Evolutionary conservation across 2,329 filamentous ascomycete genomes (phyloP).

Genomic region (Aureobasidium sp.): DNA sequence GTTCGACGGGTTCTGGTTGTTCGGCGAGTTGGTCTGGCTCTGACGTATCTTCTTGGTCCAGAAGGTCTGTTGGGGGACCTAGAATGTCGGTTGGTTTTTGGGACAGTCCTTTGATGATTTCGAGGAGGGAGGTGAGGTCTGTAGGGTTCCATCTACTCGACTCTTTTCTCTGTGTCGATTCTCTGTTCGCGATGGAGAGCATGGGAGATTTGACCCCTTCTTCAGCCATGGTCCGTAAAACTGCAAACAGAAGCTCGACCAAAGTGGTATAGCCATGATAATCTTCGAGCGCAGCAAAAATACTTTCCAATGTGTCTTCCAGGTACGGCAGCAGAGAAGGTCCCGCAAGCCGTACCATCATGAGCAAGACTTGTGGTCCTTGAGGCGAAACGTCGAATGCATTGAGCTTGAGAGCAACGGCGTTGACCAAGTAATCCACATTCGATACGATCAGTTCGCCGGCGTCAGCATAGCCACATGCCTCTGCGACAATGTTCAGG

Average conservation of each 20-base stretch:
- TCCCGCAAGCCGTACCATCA: conserved; percentile 89
- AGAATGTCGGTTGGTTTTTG: not conserved
- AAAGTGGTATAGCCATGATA: conserved; percentile 88
- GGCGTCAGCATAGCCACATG: conserved; percentile 68
- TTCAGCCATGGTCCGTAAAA: conserved; percentile 74
- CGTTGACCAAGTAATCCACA: conserved; percentile 93
- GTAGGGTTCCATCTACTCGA: conserved; percentile 20
- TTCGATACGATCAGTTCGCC: conserved; percentile 80
- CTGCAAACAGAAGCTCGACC: conserved; percentile 77
- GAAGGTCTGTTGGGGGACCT: conserved; percentile 18
- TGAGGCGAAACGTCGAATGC: conserved; percentile 88
- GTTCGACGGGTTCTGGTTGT: conserved; percentile 19
- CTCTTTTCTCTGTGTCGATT: not conserved
- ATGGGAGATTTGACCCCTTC: conserved; percentile 61
- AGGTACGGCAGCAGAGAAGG: conserved; percentile 76
- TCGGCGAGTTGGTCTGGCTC: not conserved
- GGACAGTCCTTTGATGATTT: not conserved
- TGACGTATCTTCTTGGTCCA: not conserved
- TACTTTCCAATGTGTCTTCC: conserved; percentile 82
- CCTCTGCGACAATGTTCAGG: conserved; percentile 68
- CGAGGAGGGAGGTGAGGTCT: conserved; percentile 41
- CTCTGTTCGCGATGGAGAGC: conserved; percentile 37
- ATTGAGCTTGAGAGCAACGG: conserved; percentile 80
- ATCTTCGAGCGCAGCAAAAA: conserved; percentile 88
- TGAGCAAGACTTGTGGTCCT: conserved; percentile 79